A percentile compares a stretch with the other conserved stretches of the same genome.
Evolutionary conservation across 768 basidiomycete genomes (phyloP).

Genomic region (Pulveroboletus frians): DNA sequence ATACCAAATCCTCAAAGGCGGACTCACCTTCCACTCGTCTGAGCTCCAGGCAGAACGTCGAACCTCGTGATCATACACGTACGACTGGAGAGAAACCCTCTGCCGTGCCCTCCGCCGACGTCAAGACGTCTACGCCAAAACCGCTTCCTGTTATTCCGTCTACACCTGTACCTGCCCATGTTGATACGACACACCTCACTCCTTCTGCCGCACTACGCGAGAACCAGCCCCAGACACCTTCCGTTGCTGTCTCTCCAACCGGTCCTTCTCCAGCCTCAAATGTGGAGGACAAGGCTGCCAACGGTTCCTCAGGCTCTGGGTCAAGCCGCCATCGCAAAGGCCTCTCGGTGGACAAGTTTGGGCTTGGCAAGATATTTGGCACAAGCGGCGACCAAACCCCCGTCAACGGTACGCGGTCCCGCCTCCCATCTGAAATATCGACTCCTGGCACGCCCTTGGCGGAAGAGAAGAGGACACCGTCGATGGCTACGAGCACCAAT

Average conservation of each 20-base stretch:
- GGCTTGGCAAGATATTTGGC: constrained; percentile 70
- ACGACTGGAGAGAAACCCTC: constrained; percentile 16
- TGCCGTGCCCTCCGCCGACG: constrained; percentile 9
- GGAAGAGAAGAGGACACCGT: constrained; percentile 16
- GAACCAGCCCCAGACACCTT: constrained; percentile 26
- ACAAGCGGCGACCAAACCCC: constrained; percentile 32
- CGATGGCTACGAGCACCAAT: constrained; percentile 2
- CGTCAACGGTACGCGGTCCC: constrained; percentile 33
- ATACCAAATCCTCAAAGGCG: constrained; percentile 19
- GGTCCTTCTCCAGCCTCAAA: constrained; percentile 36
- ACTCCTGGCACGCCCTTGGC: constrained; percentile 16
- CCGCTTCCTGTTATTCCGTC: constrained; percentile 28
- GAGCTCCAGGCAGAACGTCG: constrained; percentile 12
- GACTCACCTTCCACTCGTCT: constrained; percentile 8
- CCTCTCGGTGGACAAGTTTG: constrained; percentile 74
- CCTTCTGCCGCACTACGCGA: constrained; percentile 26
- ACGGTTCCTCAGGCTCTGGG: constrained; percentile 35
- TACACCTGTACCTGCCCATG: constrained; percentile 17
- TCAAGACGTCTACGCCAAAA: constrained; percentile 17
- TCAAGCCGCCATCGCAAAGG: constrained; percentile 59
- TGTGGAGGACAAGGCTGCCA: constrained; percentile 23
- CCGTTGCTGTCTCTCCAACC: constrained; percentile 37
- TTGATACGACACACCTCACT: constrained; percentile 18
- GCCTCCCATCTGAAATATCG: constrained; percentile 42
- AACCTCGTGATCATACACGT: constrained; percentile 15